Conservation (phyloP, 352 stramenopile species). For the Phytophthora aleatoria region DNA sequence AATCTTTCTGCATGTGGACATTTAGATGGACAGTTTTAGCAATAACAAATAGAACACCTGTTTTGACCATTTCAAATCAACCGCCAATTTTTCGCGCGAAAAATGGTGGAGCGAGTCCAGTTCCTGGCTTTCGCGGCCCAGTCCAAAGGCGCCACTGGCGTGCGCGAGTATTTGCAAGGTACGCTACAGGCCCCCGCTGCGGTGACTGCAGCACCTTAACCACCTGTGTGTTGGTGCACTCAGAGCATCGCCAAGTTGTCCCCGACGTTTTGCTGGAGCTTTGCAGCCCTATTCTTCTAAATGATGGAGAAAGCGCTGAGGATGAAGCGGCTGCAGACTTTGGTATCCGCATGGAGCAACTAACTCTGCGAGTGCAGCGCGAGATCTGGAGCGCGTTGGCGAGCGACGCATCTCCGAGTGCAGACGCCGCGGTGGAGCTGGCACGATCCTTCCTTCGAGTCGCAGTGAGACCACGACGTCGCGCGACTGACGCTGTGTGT, state of each 20-base stretch:
- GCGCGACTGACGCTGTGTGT: slow-evolving; percentile 34
- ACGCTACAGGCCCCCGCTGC: neutral
- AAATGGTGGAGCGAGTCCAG: slow-evolving; percentile 24
- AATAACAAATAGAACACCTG: slow-evolving; percentile 3
- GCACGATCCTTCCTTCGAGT: slow-evolving; percentile 33
- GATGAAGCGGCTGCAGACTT: slow-evolving; percentile 13
- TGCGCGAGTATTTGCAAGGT: slow-evolving; percentile 51
- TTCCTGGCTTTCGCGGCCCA: slow-evolving; percentile 41
- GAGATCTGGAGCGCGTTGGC: slow-evolving; percentile 67
- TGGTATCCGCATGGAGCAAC: slow-evolving; percentile 49
- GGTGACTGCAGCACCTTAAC: neutral
- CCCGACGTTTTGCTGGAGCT: slow-evolving; percentile 42
- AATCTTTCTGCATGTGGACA: slow-evolving; percentile 13
- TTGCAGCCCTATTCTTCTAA: slow-evolving; percentile 20
- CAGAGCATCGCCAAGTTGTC: slow-evolving; percentile 47
- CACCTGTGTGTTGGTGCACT: neutral
- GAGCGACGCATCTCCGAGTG: slow-evolving; percentile 22
- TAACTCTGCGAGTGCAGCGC: slow-evolving; percentile 48
- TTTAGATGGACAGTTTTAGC: slow-evolving; percentile 18
- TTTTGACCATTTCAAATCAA: slow-evolving; percentile 9
- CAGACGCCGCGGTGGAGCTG: slow-evolving; percentile 16
- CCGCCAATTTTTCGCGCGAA: neutral
- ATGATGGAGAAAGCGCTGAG: slow-evolving; percentile 3
- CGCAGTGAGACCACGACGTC: slow-evolving; percentile 8
- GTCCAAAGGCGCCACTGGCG: slow-evolving; percentile 44